A percentile compares a stretch with the other conserved stretches of the same genome.
phyloP scores from a whole-genome alignment of 2,329 filamentous ascomycete genomes.

The Fusarium denticulatum region DNA sequence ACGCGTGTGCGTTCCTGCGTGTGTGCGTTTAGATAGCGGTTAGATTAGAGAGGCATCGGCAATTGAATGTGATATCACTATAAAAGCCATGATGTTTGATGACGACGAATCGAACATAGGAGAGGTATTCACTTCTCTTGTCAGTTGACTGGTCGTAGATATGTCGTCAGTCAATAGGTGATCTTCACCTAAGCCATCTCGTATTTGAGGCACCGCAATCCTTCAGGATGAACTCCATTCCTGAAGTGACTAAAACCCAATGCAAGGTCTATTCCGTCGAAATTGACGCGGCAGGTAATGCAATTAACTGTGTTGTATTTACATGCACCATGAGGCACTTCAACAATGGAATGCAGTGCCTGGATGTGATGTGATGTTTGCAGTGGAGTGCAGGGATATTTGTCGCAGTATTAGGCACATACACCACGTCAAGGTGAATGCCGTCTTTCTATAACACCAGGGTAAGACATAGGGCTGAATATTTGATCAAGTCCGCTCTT shows the following conservation, averaged over 20 bases:
- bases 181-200: background rate
- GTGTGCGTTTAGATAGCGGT: background rate
- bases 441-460: background rate
- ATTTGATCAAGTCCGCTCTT: background rate
- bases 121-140: background rate
- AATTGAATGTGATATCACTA: background rate
- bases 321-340: rapidly evolving
- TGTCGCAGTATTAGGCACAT: background rate
- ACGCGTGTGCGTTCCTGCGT: background rate
- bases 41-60: background rate
- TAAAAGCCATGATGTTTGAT: background rate
- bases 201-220: background rate
- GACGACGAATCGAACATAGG: too few species aligned
- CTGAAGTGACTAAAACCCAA: background rate
- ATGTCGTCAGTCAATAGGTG: background rate
- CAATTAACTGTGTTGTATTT: rapidly evolving
- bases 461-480: background rate
- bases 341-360: background rate
- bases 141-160: background rate
- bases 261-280: rapidly evolving
- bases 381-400: background rate
- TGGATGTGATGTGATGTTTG: background rate
- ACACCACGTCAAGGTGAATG: too few species aligned
- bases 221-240: background rate
- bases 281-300: rapidly evolving